Evolutionary conservation across 768 basidiomycete species (phyloP), one percentile per base, ranked within the genome.

Genomic region (Tremella fuciformis): DNA sequence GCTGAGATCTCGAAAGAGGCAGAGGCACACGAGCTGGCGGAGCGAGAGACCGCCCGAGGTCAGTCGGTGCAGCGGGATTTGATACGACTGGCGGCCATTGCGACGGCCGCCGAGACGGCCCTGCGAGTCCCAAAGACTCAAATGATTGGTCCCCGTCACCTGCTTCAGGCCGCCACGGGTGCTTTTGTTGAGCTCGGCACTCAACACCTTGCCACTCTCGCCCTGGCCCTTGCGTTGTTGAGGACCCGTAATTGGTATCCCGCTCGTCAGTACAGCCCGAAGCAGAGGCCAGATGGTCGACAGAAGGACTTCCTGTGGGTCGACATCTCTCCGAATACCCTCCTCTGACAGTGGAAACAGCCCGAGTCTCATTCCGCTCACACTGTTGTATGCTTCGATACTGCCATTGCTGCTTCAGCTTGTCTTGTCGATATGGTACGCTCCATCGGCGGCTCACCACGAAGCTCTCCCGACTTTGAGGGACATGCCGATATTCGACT

Each of bases 361-460:
- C 42, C 68, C 69, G 1, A 41, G 44, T 8, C 59, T 76, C 18
- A 67, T 78, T 38, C 62, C 74, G 3, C 61, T 78, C 13, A 74
- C 74, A 0, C 58, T 76, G 6, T 64, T 74, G 1, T 73, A 70
- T 48, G 67, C 76, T 9, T 73, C 76, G 8, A 57, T 76, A 2
- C 61, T 76, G 0, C 73, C 71, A 9, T 66, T 75, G 8, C 56
- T 73, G 34, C 71, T 78, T 16, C 75, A 75, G 40, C 60, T 76
- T 1, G 18, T 74, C 37, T 63, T 78, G 9, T 66, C 64, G 0
- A 73, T 78, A 50, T 78, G 73, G 70, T 64, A 69, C 34, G 53
- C 8, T 42, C 51, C 15, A 49, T 55, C 37, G 50, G 29, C 13
- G 34, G 56, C 48, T 34, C 22, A 2, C 44, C 24, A 9, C 18